Evolutionary conservation across 1,139 yeast species (phyloP), one percentile per base, ranked within the genome.

Genomic region (Pichia sp.): DNA sequence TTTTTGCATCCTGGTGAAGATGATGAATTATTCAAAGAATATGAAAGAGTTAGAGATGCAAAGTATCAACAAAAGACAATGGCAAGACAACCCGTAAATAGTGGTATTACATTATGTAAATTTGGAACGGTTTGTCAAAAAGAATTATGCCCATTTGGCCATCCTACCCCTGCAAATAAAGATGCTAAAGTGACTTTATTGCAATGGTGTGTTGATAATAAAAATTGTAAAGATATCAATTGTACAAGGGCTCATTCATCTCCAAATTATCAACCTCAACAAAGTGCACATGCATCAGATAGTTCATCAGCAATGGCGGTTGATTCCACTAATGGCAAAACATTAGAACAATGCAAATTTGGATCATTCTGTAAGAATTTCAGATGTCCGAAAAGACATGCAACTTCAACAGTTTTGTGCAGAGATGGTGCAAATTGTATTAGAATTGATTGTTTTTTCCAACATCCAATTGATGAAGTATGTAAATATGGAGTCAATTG

Each of bases 171-270:
- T 1, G 85, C 87, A 16, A 86, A 84, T 62, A 77, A 74, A 48
- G 78, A 75, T 48, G 87, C 89, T 24, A 78, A 80, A 55, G 87
- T 87, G 33, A 69, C 75, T 25, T 73, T 74, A 23, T 68, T 79
- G 46, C 82, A 80, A 53, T 86, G 95, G 95, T 87, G 96, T 68
- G 69, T 80, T 27, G 78, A 71, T 40, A 87, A 86, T 51, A 74
- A 81, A 52, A 64, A 66, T 29, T 87, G 96, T 67, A 58, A 65
- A 37, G 78, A 87, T 60, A 60, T 72, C 1, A 56, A 58, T 22
- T 87, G 96, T 66, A 69, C 69, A 42, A 81, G 76, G 58, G 90
- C 95, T 0, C 96, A 87, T 64, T 87, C 95, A 3, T 86, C 95
- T 2, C 83, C 85, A 41, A 66, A 71, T 53, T 66, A 69, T 62